Evolutionary conservation across 495 filamentous ascomycete species (phyloP).

Genomic region (Pseudevernia furfuracea): DNA sequence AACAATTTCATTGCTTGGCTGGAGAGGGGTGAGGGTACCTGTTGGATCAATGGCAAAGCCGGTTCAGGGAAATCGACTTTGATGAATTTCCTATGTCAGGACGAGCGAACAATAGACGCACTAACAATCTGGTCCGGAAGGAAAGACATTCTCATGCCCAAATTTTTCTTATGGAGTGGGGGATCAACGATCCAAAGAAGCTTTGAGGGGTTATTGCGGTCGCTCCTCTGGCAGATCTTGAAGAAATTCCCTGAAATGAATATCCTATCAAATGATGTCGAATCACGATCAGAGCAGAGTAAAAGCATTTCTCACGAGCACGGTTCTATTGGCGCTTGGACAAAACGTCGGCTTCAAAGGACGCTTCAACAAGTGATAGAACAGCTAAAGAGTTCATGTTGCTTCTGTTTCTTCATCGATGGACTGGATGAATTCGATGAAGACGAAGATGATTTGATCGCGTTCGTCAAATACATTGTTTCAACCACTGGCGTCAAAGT

Average conservation of each 20-base stretch:
- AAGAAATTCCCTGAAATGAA: constrained; percentile 6
- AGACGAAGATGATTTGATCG: constrained; percentile 9
- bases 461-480: neutral
- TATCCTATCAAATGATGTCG: too few relatives aligned
- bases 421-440: constrained; percentile 13
- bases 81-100: constrained; percentile 36
- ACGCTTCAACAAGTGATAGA: neutral
- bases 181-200: constrained; percentile 36
- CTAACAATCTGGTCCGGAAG: constrained; percentile 21
- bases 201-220: constrained; percentile 35
- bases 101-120: constrained; percentile 6
- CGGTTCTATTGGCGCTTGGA: constrained; percentile 4
- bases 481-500: constrained; percentile 1
- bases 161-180: constrained; percentile 43
- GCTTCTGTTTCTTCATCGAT: constrained; percentile 13
- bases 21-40: constrained; percentile 26
- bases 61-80: constrained; percentile 42
- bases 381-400: neutral
- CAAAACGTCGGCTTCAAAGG: neutral
- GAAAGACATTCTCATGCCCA: constrained; percentile 29
- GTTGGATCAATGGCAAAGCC: constrained; percentile 37
- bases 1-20: constrained; percentile 31
- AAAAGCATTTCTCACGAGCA: too few relatives aligned
- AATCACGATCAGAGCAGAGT: too few relatives aligned
- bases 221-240: constrained; percentile 37